Conservation (phyloP, 805 yeast genomes). For the Candida tallmaniae region DNA sequence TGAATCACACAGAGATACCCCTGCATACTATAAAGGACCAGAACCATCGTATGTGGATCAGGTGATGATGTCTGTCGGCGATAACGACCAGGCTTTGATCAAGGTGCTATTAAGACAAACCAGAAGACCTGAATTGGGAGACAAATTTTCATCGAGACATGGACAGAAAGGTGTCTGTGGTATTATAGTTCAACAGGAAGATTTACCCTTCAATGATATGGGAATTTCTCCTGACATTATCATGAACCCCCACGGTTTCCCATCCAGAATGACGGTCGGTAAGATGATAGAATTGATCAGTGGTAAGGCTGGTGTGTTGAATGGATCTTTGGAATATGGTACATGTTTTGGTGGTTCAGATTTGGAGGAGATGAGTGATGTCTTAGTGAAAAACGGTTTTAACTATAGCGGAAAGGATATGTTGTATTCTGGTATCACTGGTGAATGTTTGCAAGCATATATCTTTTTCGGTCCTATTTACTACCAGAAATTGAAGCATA, state of each 20-base stretch:
- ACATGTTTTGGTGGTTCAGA: slow-evolving; percentile 99
- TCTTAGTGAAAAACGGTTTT: slow-evolving; percentile 86
- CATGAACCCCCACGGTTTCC: slow-evolving; percentile 99
- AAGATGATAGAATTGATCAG: slow-evolving; percentile 95
- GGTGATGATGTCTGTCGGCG: slow-evolving; percentile 95
- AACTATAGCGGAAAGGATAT: slow-evolving; percentile 95
- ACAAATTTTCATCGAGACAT: slow-evolving; percentile 94
- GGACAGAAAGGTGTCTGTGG: slow-evolving; percentile 99
- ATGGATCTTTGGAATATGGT: slow-evolving; percentile 90
- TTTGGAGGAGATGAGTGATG: slow-evolving; percentile 89
- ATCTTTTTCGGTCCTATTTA: slow-evolving; percentile 98
- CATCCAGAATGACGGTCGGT: slow-evolving; percentile 99
- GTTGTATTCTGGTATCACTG: slow-evolving; percentile 96
- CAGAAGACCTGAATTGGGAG: slow-evolving; percentile 96
- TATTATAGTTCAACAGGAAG: slow-evolving; percentile 95
- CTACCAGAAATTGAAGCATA: slow-evolving; percentile 96
- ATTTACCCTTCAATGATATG: slow-evolving; percentile 88
- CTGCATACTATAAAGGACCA: slow-evolving; percentile 89
- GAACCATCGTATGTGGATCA: slow-evolving; percentile 95
- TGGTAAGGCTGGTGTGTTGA: slow-evolving; percentile 96
- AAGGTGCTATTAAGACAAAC: slow-evolving; percentile 92
- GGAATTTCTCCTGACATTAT: slow-evolving; percentile 94
- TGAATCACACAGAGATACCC: slow-evolving; percentile 80
- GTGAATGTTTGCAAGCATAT: slow-evolving; percentile 95
- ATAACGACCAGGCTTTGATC: slow-evolving; percentile 89